These are phyloP conservation scores for Zygosaccharomyces sapae DNA, from an alignment of 1,139 yeast species.

Conservation along the genomic window DNA sequence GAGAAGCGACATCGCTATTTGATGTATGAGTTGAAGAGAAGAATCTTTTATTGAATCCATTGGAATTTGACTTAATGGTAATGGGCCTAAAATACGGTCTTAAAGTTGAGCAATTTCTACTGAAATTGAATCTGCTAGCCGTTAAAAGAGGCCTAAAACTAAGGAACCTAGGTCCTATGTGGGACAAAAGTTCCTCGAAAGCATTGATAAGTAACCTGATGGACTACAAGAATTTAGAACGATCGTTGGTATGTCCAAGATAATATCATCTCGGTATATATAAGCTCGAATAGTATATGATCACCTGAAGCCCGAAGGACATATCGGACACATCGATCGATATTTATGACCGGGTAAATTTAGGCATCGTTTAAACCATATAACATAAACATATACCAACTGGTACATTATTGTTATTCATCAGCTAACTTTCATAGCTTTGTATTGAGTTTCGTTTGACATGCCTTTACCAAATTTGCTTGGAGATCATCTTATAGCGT, in stretches of 20 bases:
- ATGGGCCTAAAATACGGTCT: not conserved
- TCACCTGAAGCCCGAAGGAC: constrained; percentile 1
- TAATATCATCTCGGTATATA: not conserved
- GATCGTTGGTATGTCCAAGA: not conserved
- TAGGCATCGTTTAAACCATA: no score
- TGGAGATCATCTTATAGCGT: constrained; percentile 81
- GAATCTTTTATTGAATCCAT: constrained; percentile 4
- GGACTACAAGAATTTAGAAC: not conserved
- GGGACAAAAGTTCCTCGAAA: constrained; percentile 10
- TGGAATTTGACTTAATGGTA: not conserved
- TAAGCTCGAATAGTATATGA: not conserved
- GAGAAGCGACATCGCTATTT: constrained; percentile 11
- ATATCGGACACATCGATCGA: not conserved
- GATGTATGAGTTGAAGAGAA: constrained; percentile 14
- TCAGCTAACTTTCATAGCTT: no score
- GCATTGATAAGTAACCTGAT: constrained; percentile 3
- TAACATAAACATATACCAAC: no score
- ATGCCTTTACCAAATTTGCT: constrained; percentile 65
- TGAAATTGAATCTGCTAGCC: not conserved
- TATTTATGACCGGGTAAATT: constrained; percentile 2
- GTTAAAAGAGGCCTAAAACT: not conserved
- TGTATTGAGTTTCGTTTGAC: not conserved
- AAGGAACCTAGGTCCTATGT: constrained; percentile 11
- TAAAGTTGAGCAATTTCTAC: constrained; percentile 5
- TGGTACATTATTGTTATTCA: not conserved